A percentile compares a stretch with the other conserved stretches of the same genome.
Evolutionary conservation across 2,329 filamentous ascomycete genomes (phyloP).

Genomic region (Phoma sp.): DNA sequence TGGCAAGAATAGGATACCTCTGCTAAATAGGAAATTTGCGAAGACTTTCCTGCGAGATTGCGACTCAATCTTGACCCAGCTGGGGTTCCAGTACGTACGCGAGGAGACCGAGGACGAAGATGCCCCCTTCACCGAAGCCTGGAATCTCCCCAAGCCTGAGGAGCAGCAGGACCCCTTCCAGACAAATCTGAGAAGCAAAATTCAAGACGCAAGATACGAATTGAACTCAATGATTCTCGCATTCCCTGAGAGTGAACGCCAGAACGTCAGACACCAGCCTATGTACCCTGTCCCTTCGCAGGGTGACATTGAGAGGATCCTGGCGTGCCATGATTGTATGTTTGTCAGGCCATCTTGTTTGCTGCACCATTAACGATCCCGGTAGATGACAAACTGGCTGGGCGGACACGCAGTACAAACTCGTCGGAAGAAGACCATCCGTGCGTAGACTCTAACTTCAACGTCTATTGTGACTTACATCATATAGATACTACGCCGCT

Average conservation of each 20-base stretch:
- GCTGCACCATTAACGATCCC: constrained; percentile 16
- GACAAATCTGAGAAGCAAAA: constrained; percentile 33
- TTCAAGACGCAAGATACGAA: constrained; percentile 67
- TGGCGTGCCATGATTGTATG: constrained; percentile 48
- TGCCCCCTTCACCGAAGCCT: constrained; percentile 30
- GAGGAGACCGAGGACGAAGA: constrained; percentile 44
- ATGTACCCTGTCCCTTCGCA: constrained; percentile 45
- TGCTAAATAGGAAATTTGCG: constrained; percentile 68
- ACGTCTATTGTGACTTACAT: constrained; percentile 1
- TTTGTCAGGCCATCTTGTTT: background rate
- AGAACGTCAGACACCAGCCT: constrained; percentile 36
- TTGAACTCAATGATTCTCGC: constrained; percentile 59
- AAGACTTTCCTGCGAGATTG: constrained; percentile 69
- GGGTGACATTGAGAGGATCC: constrained; percentile 46
- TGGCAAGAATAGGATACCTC: constrained; percentile 61
- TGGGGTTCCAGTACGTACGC: constrained; percentile 59
- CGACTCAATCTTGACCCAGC: constrained; percentile 60
- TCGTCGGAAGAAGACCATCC: constrained; percentile 46
- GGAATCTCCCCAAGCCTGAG: constrained; percentile 42
- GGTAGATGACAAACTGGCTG: constrained; percentile 34
- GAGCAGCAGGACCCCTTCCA: constrained; percentile 27
- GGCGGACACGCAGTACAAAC: constrained; percentile 35
- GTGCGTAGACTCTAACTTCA: constrained; percentile 18
- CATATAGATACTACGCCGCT: constrained; percentile 62
- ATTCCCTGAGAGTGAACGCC: constrained; percentile 38